phyloP scores from a whole-genome alignment of 2,329 filamentous ascomycete species.

The Ophiostoma angusticollis region DNA sequence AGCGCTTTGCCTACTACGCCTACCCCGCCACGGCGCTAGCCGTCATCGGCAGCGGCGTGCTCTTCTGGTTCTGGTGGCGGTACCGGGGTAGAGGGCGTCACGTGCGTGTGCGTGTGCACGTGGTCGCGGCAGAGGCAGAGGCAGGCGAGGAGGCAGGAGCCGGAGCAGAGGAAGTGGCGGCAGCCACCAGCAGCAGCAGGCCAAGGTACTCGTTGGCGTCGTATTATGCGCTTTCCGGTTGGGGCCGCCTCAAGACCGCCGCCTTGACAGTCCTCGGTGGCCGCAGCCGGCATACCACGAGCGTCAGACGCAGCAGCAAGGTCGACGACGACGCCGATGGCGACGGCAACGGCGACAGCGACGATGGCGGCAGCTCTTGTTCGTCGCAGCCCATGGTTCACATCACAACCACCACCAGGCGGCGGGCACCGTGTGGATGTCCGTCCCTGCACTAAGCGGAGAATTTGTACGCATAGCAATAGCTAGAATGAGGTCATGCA shows the following conservation, averaged over 20 bases:
- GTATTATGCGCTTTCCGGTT: conserved; percentile 1
- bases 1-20: conserved; percentile 23
- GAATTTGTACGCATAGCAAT: not conserved
- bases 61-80: conserved; percentile 26
- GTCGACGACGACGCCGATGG: not conserved
- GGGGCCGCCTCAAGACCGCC: conserved; percentile 9
- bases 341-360: not conserved
- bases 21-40: conserved; percentile 24
- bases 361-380: not conserved
- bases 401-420: not conserved
- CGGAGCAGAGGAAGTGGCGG: too few species aligned
- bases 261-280: not conserved
- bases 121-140: too few species aligned
- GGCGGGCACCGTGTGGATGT: conserved; percentile 7
- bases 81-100: too few species aligned
- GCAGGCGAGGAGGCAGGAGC: too few species aligned
- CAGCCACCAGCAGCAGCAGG: not conserved
- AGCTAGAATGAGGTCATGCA: not conserved
- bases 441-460: not conserved
- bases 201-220: not conserved
- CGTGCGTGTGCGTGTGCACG: too few species aligned
- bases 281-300: not conserved
- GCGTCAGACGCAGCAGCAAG: not conserved
- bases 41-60: conserved; percentile 21
- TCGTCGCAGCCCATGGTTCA: not conserved